Evolutionary conservation across 108 stramenopile species (phyloP).

Genomic region (Skeletonema potamos): DNA sequence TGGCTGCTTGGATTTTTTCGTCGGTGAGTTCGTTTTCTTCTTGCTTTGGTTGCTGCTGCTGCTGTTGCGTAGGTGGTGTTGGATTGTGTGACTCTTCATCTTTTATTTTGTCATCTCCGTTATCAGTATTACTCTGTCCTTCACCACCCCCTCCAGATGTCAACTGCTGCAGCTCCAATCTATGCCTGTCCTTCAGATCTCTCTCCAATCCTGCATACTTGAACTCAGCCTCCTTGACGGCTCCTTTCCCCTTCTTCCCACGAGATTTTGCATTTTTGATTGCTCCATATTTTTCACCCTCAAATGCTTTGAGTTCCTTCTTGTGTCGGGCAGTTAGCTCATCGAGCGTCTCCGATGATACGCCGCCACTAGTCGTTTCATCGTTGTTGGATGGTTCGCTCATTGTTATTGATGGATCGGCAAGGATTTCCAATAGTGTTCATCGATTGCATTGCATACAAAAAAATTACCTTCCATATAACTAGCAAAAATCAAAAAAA

Average conservation of each 20-base stretch:
- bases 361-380: not conserved
- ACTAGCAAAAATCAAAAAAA: too few species aligned
- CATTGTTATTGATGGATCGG: not conserved
- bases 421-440: too few species aligned
- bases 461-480: too few species aligned
- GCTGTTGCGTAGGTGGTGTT: not conserved
- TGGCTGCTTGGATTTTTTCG: conserved; percentile 42
- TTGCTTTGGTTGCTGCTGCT: conserved; percentile 6
- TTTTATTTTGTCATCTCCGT: not conserved
- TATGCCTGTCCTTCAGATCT: conserved; percentile 48
- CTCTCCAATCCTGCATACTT: conserved; percentile 44
- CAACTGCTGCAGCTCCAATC: conserved; percentile 28
- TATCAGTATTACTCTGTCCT: conserved; percentile 1
- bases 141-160: not conserved
- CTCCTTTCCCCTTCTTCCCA: conserved; percentile 77
- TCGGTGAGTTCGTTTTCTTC: conserved; percentile 7
- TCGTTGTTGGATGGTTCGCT: not conserved
- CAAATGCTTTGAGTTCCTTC: conserved; percentile 82
- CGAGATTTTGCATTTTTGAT: conserved; percentile 78
- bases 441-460: too few species aligned
- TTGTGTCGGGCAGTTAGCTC: conserved; percentile 60
- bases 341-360: conserved; percentile 33
- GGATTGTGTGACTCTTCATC: conserved; percentile 14
- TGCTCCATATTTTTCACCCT: conserved; percentile 76
- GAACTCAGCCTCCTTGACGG: conserved; percentile 47